phyloP scores from a whole-genome alignment of 2,329 filamentous ascomycete genomes.

The Alternaria hordeiaustralica region DNA sequence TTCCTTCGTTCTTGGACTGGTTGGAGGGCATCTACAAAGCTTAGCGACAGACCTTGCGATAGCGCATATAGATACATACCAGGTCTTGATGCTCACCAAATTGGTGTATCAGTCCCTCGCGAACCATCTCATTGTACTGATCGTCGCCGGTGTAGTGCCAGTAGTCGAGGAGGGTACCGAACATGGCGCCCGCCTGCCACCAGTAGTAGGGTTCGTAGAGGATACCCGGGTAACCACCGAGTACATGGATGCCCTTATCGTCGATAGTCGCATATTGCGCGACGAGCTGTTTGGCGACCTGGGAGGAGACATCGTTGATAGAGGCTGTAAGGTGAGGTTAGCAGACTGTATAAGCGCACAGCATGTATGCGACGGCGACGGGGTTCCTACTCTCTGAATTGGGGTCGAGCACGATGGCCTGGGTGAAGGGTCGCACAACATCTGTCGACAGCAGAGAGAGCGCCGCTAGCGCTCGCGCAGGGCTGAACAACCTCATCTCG shows the following conservation, averaged over 20 bases:
- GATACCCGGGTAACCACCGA: slow-evolving; percentile 52
- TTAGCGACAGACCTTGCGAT: background rate
- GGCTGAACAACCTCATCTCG: slow-evolving; percentile 36
- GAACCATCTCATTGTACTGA: slow-evolving; percentile 72
- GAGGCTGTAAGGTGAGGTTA: slow-evolving; percentile 43
- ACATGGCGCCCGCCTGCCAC: slow-evolving; percentile 79
- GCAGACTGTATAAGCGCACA: background rate
- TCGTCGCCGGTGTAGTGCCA: slow-evolving; percentile 82
- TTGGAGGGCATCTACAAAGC: slow-evolving; percentile 39
- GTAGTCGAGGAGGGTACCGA: slow-evolving; percentile 76
- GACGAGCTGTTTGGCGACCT: slow-evolving; percentile 58
- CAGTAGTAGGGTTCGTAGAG: slow-evolving; percentile 62
- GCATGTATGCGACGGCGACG: background rate
- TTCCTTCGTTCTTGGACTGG: slow-evolving; percentile 54
- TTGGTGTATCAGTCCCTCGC: slow-evolving; percentile 53
- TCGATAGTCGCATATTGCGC: slow-evolving; percentile 59
- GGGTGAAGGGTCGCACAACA: slow-evolving; percentile 24
- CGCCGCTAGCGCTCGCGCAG: slow-evolving; percentile 34
- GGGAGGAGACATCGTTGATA: slow-evolving; percentile 55
- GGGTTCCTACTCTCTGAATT: slow-evolving; percentile 24
- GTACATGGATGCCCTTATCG: slow-evolving; percentile 50
- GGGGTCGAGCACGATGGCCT: slow-evolving; percentile 34
- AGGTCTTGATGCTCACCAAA: slow-evolving; percentile 39
- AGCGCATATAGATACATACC: slow-evolving; percentile 16
- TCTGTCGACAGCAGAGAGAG: slow-evolving; percentile 31